A percentile compares a stretch with the other conserved stretches of the same genome.
These are phyloP conservation scores for Aspergillus sp. DNA, from an alignment of 2,329 filamentous ascomycete species.

Conservation along the genomic window DNA sequence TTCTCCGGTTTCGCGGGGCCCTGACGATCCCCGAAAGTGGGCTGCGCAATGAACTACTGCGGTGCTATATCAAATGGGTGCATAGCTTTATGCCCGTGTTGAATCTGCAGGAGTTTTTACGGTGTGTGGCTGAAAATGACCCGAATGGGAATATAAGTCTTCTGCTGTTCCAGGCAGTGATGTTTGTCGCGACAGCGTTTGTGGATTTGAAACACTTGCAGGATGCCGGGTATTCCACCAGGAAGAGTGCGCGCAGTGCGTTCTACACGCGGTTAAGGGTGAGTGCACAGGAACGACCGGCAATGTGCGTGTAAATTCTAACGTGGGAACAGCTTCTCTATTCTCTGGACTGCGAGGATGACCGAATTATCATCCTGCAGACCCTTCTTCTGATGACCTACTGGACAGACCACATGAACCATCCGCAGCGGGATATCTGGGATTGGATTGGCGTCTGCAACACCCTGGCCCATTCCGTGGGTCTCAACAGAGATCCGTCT, in stretches of 20 bases:
- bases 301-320: background rate
- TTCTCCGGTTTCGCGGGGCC: conserved; percentile 76
- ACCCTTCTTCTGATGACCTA: conserved; percentile 85
- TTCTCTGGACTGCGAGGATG: conserved; percentile 86
- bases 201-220: conserved; percentile 72
- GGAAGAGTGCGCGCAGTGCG: conserved; percentile 75
- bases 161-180: conserved; percentile 85
- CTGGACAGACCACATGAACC: conserved; percentile 89
- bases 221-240: conserved; percentile 69
- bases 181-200: conserved; percentile 85
- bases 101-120: conserved; percentile 58
- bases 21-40: conserved; percentile 66
- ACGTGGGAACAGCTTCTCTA: conserved; percentile 65
- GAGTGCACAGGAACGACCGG: conserved; percentile 14
- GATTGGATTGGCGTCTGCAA: conserved; percentile 26
- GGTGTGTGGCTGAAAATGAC: conserved; percentile 60
- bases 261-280: conserved; percentile 84
- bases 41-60: conserved; percentile 73
- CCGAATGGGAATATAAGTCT: conserved; percentile 71
- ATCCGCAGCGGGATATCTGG: conserved; percentile 68
- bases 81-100: conserved; percentile 88
- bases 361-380: conserved; percentile 80
- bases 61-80: conserved; percentile 79
- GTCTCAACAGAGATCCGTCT: conserved; percentile 19
- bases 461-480: conserved; percentile 23